A percentile compares a stretch with the other conserved stretches of the same genome.
Evolutionary conservation across 176 grass and related monocot species (phyloP).

Genomic region (Puccinellia tenuiflora): DNA sequence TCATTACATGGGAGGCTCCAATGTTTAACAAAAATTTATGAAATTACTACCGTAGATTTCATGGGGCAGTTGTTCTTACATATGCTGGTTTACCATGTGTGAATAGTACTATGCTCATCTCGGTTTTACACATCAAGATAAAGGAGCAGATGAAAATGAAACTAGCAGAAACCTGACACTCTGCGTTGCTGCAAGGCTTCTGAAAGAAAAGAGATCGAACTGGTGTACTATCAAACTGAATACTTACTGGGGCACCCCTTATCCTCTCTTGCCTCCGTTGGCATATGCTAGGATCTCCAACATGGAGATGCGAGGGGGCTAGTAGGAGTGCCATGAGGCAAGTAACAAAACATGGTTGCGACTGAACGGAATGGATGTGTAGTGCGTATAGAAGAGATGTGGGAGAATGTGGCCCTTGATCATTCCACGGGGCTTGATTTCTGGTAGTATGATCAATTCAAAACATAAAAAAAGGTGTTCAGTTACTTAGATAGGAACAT

Average conservation of each 20-base stretch:
- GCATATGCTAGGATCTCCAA: no score
- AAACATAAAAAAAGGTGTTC: background rate
- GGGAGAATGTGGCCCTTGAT: background rate
- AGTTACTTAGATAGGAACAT: no score
- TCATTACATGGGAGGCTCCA: background rate
- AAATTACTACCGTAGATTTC: background rate
- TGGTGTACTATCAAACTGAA: background rate
- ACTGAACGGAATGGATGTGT: no score
- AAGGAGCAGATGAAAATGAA: background rate
- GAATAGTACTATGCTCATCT: background rate
- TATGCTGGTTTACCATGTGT: background rate
- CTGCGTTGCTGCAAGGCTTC: no score
- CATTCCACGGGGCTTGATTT: background rate
- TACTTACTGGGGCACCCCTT: background rate
- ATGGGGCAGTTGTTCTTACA: background rate
- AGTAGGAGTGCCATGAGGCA: no score
- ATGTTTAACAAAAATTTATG: background rate
- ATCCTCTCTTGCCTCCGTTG: background rate
- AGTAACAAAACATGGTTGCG: no score
- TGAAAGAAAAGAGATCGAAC: background rate
- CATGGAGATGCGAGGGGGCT: no score
- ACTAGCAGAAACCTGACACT: background rate
- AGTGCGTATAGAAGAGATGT: background rate
- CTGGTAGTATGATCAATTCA: no score
- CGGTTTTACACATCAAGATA: background rate